Evolutionary conservation across 106 monocot genomes (phyloP).

Genomic region (Acanthochlamys bracteata): DNA sequence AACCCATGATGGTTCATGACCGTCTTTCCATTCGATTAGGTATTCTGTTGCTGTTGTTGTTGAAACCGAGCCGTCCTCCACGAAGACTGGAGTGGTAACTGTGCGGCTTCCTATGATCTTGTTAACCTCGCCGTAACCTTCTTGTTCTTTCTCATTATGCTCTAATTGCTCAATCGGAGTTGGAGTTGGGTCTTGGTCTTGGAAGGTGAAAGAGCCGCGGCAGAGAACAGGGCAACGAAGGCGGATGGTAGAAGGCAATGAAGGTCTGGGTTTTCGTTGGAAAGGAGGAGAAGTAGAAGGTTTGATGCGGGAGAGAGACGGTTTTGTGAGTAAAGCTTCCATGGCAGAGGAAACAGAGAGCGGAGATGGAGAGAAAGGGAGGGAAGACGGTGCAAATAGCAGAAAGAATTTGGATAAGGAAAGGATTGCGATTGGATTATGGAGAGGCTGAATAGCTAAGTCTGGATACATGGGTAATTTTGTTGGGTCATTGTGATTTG

Average conservation of each 20-base stretch:
- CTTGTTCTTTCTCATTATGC: neutral
- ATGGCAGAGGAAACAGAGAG: conserved; percentile 3
- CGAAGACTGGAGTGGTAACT: neutral
- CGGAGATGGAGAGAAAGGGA: neutral
- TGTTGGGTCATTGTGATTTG: no score
- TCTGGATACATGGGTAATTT: no score
- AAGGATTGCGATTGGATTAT: neutral
- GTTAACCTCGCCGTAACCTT: conserved; percentile 30
- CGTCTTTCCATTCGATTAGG: conserved; percentile 38
- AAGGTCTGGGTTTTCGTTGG: neutral
- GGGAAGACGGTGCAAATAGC: neutral
- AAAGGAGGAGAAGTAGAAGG: neutral
- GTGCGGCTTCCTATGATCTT: conserved; percentile 35
- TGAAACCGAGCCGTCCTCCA: conserved; percentile 4
- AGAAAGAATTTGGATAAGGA: neutral
- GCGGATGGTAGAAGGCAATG: no score
- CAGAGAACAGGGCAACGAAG: neutral
- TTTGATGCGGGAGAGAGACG: conserved; percentile 23
- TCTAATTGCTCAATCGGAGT: neutral
- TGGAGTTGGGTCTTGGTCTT: conserved; percentile 19
- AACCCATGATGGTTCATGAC: conserved; percentile 32
- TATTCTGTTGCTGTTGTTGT: conserved; percentile 18
- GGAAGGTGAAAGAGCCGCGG: conserved; percentile 12
- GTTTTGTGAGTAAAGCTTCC: conserved; percentile 18
- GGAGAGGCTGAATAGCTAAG: no score